Conservation (phyloP, 2,329 filamentous ascomycete species). For the Ramularia endophylla region DNA sequence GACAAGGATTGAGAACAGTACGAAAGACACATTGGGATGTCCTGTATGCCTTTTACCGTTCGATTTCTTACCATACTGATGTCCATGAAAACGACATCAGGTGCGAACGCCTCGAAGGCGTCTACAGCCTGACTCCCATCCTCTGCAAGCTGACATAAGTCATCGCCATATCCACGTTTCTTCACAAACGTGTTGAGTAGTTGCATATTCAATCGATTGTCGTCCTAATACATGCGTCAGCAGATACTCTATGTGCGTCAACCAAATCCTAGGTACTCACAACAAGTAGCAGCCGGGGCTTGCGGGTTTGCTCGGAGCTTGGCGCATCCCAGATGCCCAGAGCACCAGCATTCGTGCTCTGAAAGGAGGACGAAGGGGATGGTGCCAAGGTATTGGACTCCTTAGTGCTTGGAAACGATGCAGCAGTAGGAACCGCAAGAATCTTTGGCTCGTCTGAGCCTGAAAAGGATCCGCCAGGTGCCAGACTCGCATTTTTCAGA, state of each 20-base stretch:
- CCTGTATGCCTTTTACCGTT: no score
- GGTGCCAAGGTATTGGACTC: no score
- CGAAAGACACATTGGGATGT: no score
- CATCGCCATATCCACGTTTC: constrained; percentile 15
- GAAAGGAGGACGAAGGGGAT: not conserved
- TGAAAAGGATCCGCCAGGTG: not conserved
- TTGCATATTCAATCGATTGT: constrained; percentile 25
- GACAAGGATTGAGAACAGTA: no score
- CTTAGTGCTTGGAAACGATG: no score
- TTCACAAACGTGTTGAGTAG: constrained; percentile 31
- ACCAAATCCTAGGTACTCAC: no score
- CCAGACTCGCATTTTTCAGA: not conserved
- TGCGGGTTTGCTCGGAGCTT: constrained; percentile 5
- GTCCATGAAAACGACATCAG: constrained; percentile 47
- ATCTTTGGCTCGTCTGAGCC: no score
- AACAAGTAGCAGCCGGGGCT: constrained; percentile 21
- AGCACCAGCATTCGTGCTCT: not conserved
- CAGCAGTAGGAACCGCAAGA: no score
- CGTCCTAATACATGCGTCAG: no score
- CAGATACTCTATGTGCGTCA: no score
- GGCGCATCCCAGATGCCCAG: constrained; percentile 4
- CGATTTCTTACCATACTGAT: no score
- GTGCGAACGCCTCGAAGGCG: constrained; percentile 32
- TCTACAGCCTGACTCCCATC: constrained; percentile 46
- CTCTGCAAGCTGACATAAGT: constrained; percentile 34